phyloP scores from a whole-genome alignment of 495 filamentous ascomycete genomes.

The Stereocaulon alpinum region DNA sequence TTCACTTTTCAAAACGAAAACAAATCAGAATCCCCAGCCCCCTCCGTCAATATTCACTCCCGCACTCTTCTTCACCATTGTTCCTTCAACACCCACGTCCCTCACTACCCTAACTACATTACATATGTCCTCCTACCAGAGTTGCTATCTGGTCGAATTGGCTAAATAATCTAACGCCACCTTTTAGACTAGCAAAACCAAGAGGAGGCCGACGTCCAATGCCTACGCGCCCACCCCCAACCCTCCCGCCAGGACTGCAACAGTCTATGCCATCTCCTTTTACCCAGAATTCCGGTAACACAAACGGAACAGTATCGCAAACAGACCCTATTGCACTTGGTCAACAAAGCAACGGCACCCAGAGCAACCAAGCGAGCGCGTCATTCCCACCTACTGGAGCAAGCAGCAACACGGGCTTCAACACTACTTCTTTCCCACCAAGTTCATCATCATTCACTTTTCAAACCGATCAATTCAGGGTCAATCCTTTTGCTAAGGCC shows the following conservation, averaged over 20 bases:
- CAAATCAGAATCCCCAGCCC: not conserved
- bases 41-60: not conserved
- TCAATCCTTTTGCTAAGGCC: constrained; percentile 6
- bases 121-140: constrained; percentile 14
- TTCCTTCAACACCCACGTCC: constrained; percentile 2
- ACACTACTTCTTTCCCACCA: constrained; percentile 19
- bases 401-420: constrained; percentile 28
- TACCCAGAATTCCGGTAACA: constrained; percentile 1
- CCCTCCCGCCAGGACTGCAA: constrained; percentile 1
- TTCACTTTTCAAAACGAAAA: constrained; percentile 2
- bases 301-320: constrained; percentile 21
- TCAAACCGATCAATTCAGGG: no score
- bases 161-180: not conserved
- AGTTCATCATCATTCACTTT: constrained; percentile 1
- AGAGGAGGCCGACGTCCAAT: constrained; percentile 15
- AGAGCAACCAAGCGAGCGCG: constrained; percentile 11
- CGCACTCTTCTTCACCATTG: not conserved
- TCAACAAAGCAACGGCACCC: constrained; percentile 3
- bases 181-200: constrained; percentile 15
- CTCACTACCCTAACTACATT: constrained; percentile 8
- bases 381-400: constrained; percentile 34
- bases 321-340: not conserved
- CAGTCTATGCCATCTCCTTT: constrained; percentile 10
- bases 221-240: constrained; percentile 12
- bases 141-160: not conserved